Evolutionary conservation across 495 filamentous ascomycete species (phyloP).

Genomic region (Beverwykella pulmonaria): DNA sequence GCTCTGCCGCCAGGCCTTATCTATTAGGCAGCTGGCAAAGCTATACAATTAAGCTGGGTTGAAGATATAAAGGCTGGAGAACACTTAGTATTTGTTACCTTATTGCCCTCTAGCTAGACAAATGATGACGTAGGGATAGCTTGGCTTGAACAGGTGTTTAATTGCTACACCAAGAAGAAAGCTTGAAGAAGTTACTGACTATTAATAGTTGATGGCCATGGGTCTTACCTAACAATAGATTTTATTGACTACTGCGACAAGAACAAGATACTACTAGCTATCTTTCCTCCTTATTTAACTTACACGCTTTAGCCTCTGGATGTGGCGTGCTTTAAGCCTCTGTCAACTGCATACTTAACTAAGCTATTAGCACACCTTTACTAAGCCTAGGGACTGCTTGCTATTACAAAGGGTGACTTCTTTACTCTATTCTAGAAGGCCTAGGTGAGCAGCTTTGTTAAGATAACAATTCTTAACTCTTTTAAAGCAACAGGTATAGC

Average conservation of each 20-base stretch:
- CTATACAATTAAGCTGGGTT: too few relatives aligned
- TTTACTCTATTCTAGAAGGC: slow-evolving; percentile 11
- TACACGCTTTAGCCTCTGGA: too few relatives aligned
- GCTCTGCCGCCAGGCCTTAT: too few relatives aligned
- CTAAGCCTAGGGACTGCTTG: neutral
- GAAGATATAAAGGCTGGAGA: neutral
- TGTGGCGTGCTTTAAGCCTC: too few relatives aligned
- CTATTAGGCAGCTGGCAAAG: too few relatives aligned
- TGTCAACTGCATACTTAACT: too few relatives aligned
- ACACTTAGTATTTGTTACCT: slow-evolving; percentile 18
- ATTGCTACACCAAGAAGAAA: too few relatives aligned
- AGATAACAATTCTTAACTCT: neutral
- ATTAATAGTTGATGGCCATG: slow-evolving; percentile 34
- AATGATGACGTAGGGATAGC: slow-evolving; percentile 28
- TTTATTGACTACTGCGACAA: slow-evolving; percentile 33
- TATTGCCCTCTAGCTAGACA: slow-evolving; percentile 26
- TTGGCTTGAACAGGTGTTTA: too few relatives aligned
- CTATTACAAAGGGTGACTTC: slow-evolving; percentile 21
- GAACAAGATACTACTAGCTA: too few relatives aligned
- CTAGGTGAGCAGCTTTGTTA: neutral
- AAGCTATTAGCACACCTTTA: slow-evolving; percentile 10
- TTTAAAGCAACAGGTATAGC: too few relatives aligned
- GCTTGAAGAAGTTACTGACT: slow-evolving; percentile 16
- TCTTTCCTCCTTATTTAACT: too few relatives aligned
- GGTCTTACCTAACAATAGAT: slow-evolving; percentile 27